Evolutionary conservation across 768 basidiomycete species (phyloP), one percentile per base, ranked within the genome.

Genomic region (Calocybe indica): DNA sequence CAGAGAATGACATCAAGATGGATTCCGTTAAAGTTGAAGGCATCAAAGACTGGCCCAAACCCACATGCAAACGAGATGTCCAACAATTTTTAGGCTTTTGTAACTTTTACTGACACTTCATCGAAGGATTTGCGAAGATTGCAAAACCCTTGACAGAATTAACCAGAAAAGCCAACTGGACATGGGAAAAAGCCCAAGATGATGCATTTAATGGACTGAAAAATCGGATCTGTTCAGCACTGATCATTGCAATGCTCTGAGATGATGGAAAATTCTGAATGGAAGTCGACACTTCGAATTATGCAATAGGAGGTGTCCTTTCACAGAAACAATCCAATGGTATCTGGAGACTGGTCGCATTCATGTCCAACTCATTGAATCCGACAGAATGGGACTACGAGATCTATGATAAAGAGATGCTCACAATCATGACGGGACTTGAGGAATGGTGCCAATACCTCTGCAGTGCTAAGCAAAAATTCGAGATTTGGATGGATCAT

Each of bases 341-440:
- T 3, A 40, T 31, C 4, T 70, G 63, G 58, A 59, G 61, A 4
- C 73, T 74, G 0, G 53, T 76, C 12, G 71, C 63, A 0, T 79
- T 66, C 49, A 51, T 58, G 3, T 75, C 70, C 0, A 59, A 63
- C 5, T 53, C 58, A 5, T 46, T 74, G 0, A 55, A 41, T 6
- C 15, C 47, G 0, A 59, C 67, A 0, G 71, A 79, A 55, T 43
- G 57, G 2, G 78, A 79, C 52, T 79, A 79, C 53, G 61, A 71
- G 13, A 64, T 66, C 32, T 60, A 72, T 46, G 64, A 81, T 53
- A 67, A 67, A 48, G 78, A 82, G 56, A 46, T 80, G 0, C 62
- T 78, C 2, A 72, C 75, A 0, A 73, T 79, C 28, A 62, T 79
- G n/a, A 31, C 58, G 29, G 62, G 63, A 0, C 51, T 74, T 0